These are phyloP conservation scores for Fonsecaea monophora DNA, from an alignment of 2,329 filamentous ascomycete species.

Conservation along the genomic window DNA sequence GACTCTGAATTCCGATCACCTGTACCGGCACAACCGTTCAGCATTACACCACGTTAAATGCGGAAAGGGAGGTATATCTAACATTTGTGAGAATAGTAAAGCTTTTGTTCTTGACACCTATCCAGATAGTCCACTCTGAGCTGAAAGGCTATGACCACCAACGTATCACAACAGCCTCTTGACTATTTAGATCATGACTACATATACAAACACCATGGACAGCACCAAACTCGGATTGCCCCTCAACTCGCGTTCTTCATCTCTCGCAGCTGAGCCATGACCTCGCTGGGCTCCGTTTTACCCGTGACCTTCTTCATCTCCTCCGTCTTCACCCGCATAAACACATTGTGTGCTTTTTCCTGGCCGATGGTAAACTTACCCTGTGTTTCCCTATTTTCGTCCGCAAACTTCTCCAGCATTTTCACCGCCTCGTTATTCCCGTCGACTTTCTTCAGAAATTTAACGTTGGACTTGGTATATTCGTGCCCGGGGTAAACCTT, in stretches of 20 bases:
- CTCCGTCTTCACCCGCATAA: conserved; percentile 85
- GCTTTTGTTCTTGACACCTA: no score
- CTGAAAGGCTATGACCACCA: neutral
- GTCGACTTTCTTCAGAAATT: conserved; percentile 64
- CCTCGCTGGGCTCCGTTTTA: conserved; percentile 77
- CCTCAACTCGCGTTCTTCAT: conserved; percentile 69
- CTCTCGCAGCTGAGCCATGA: conserved; percentile 84
- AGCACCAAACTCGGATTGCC: neutral
- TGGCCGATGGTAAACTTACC: conserved; percentile 96
- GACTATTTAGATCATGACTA: neutral
- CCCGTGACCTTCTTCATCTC: conserved; percentile 83
- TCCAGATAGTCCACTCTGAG: no score
- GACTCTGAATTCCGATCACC: no score
- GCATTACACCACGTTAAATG: no score
- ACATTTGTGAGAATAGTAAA: no score
- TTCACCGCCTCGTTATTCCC: conserved; percentile 67
- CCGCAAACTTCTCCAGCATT: conserved; percentile 77
- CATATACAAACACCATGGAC: neutral
- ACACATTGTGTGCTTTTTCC: conserved; percentile 94
- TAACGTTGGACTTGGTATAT: conserved; percentile 96
- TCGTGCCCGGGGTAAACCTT: conserved; percentile 95
- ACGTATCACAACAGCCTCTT: neutral
- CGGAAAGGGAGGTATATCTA: no score
- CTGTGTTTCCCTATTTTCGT: conserved; percentile 84
- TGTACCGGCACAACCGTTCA: no score